Percentiles rank a stretch among this genome's conserved stretches.
These are phyloP conservation scores for Capsicum chinense DNA, from an alignment of 257 asterid species.

Conservation along the genomic window DNA sequence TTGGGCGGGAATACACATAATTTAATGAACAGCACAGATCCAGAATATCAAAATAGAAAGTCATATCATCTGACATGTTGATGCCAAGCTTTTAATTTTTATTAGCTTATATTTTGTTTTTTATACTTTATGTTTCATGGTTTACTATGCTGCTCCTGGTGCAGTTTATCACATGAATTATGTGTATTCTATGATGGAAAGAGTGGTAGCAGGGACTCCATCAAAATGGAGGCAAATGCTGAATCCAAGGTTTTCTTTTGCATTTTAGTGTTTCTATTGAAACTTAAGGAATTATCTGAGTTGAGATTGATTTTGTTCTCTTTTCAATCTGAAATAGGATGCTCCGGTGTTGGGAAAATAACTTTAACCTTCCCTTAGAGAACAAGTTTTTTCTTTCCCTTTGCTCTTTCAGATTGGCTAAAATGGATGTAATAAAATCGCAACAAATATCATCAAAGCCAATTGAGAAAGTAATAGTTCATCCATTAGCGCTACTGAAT, in stretches of 20 bases:
- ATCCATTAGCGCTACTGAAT: no score
- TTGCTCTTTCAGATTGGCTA: no score
- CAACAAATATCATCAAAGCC: conserved; percentile 64
- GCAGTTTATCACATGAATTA: conserved; percentile 90
- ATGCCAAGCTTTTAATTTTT: no score
- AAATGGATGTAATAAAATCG: conserved; percentile 82
- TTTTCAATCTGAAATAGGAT: conserved; percentile 45
- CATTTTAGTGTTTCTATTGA: conserved; percentile 16
- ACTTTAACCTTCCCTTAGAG: neutral
- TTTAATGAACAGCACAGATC: no score
- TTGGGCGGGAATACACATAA: no score
- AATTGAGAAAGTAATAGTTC: no score
- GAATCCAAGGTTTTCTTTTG: conserved; percentile 51
- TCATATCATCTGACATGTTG: no score
- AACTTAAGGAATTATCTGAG: neutral
- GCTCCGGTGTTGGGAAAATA: conserved; percentile 14
- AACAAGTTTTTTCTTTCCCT: neutral
- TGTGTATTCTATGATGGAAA: conserved; percentile 83
- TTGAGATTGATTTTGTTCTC: conserved; percentile 6
- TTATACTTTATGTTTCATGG: no score
- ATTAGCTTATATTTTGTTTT: no score
- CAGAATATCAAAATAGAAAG: no score
- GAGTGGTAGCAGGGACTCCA: conserved; percentile 62
- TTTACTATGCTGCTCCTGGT: conserved; percentile 23
- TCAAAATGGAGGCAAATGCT: conserved; percentile 74